Conservation (phyloP, 2,329 filamentous ascomycete genomes). For the Colletotrichum cuscutae region DNA sequence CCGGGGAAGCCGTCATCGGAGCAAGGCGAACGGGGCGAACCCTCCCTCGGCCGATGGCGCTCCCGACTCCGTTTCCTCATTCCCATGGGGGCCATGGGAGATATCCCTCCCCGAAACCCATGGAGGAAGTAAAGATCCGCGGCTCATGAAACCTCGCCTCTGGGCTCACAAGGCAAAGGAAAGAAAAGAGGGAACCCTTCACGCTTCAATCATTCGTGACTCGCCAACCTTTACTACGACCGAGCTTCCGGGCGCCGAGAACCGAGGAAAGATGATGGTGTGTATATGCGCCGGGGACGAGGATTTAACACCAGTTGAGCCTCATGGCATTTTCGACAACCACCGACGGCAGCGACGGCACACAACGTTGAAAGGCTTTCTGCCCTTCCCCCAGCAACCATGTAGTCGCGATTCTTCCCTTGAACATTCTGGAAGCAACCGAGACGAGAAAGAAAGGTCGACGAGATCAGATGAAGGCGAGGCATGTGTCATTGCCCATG, state of each 20-base stretch:
- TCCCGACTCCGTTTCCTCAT: not conserved
- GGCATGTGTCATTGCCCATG: not conserved
- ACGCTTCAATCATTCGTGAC: not conserved
- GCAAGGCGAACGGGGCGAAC: not conserved
- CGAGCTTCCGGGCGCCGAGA: not conserved
- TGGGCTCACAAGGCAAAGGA: not conserved
- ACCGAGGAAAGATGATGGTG: not conserved
- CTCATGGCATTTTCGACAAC: not conserved
- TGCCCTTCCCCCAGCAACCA: not conserved
- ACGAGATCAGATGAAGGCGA: conserved; percentile 16
- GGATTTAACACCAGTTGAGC: too few species aligned
- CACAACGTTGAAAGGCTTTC: not conserved
- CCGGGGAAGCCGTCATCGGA: not conserved
- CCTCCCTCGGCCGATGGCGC: not conserved
- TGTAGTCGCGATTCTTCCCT: not conserved
- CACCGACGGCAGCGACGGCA: not conserved
- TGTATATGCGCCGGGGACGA: not conserved
- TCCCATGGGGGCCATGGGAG: not conserved
- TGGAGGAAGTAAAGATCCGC: conserved; percentile 8
- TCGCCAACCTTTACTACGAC: not conserved
- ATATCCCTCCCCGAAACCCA: not conserved
- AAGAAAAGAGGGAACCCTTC: not conserved
- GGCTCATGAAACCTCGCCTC: conserved; percentile 26
- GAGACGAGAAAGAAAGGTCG: not conserved
- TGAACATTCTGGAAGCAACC: conserved; percentile 24